Evolutionary conservation across 108 stramenopile genomes (phyloP).

Genomic region (Conticribra guillardii): DNA sequence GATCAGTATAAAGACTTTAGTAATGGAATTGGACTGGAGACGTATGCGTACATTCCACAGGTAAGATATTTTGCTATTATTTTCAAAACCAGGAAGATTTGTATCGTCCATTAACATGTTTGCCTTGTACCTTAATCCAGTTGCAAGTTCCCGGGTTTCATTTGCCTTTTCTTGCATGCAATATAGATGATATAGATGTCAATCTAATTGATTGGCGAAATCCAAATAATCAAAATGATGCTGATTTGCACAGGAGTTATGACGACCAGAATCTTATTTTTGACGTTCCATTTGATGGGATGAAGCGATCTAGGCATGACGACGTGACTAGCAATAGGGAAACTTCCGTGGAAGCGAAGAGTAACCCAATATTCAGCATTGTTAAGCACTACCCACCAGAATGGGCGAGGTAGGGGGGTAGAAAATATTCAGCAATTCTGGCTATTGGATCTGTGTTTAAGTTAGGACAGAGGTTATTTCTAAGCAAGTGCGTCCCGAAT

Average conservation of each 20-base stretch:
- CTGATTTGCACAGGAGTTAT: constrained; percentile 33
- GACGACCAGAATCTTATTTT: constrained; percentile 77
- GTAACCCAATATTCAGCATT: constrained; percentile 61
- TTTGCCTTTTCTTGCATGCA: constrained; percentile 72
- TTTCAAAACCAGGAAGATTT: no score
- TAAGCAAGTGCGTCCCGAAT: no score
- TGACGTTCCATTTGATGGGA: constrained; percentile 58
- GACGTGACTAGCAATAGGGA: not conserved
- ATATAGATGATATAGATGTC: constrained; percentile 70
- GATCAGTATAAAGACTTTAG: constrained; percentile 76
- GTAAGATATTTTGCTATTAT: not conserved
- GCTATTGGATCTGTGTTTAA: not conserved
- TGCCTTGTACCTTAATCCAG: not conserved
- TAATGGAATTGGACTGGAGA: constrained; percentile 55
- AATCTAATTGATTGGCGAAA: constrained; percentile 73
- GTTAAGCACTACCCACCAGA: constrained; percentile 54
- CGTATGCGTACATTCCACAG: constrained; percentile 68
- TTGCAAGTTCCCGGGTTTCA: constrained; percentile 53
- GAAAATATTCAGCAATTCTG: not conserved
- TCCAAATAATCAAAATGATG: constrained; percentile 19
- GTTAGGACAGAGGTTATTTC: not conserved
- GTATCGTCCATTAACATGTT: no score
- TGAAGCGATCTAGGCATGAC: constrained; percentile 28
- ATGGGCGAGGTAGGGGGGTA: constrained; percentile 9
- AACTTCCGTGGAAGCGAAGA: constrained; percentile 9